These are phyloP conservation scores for Magnusiomyces paraingens DNA, from an alignment of 1,139 yeast species.

Conservation along the genomic window DNA sequence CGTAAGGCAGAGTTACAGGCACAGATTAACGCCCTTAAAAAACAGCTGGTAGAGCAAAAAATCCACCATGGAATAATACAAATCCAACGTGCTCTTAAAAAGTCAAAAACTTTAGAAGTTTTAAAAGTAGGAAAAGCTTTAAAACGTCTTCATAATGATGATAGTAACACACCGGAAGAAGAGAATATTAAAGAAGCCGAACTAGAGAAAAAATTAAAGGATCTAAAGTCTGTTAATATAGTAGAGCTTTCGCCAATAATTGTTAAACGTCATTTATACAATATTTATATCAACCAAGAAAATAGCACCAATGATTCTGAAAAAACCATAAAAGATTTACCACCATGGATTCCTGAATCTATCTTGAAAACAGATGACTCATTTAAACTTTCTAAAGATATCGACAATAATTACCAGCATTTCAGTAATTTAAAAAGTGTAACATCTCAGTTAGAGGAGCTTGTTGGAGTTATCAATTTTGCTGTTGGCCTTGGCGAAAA, in stretches of 20 bases:
- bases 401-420: neutral
- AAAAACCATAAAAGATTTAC: conserved; percentile 14
- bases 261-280: neutral
- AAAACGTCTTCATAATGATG: conserved; percentile 24
- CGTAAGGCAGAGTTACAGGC: conserved; percentile 28
- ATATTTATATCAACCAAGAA: neutral
- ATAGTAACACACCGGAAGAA: conserved; percentile 7
- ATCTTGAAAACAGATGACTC: conserved; percentile 7
- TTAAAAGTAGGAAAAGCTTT: conserved; percentile 25
- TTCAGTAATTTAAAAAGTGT: conserved; percentile 9
- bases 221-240: conserved; percentile 22
- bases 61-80: conserved; percentile 27
- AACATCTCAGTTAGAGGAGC: neutral
- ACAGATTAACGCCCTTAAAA: conserved; percentile 25
- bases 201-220: conserved; percentile 26
- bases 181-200: conserved; percentile 17
- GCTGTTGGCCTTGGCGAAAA: conserved; percentile 12
- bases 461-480: conserved; percentile 3
- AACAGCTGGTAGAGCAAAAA: conserved; percentile 31
- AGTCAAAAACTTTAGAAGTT: conserved; percentile 29
- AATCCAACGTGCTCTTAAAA: conserved; percentile 30
- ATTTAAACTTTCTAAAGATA: neutral
- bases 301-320: conserved; percentile 17
- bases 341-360: conserved; percentile 1
- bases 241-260: conserved; percentile 22